Evolutionary conservation across 208 protist species (phyloP).

Genomic region (Naegleria fowleri): DNA sequence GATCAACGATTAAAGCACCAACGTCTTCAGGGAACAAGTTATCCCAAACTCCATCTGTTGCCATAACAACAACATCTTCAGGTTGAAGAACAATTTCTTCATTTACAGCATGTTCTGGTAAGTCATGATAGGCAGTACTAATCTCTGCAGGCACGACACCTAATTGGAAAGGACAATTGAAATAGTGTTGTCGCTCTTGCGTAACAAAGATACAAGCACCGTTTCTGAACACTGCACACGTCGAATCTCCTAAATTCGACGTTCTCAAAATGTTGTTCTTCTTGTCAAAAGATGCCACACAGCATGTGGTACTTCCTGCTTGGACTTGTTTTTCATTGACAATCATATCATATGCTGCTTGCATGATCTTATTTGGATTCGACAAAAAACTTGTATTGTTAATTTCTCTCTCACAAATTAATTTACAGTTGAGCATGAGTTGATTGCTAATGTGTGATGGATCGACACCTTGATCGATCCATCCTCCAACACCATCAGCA

Average conservation of each 20-base stretch:
- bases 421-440: constrained; percentile 78
- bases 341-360: constrained; percentile 69
- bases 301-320: constrained; percentile 77
- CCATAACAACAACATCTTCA: background rate
- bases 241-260: constrained; percentile 53
- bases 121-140: background rate
- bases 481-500: constrained; percentile 80
- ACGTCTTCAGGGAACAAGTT: background rate
- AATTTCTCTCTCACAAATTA: constrained; percentile 66
- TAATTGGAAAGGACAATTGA: constrained; percentile 83
- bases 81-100: background rate
- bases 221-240: constrained; percentile 63
- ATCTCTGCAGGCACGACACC: constrained; percentile 56
- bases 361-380: constrained; percentile 66
- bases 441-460: constrained; percentile 68
- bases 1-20: background rate
- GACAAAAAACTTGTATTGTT: constrained; percentile 57
- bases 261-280: background rate
- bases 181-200: constrained; percentile 77
- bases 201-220: constrained; percentile 64
- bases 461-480: constrained; percentile 70
- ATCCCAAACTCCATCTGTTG: background rate
- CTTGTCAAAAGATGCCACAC: constrained; percentile 52
- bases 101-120: background rate
- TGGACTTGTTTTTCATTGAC: constrained; percentile 64